Evolutionary conservation across 345 rosid genomes (phyloP).

Genomic region (Gossypium longicalyx): DNA sequence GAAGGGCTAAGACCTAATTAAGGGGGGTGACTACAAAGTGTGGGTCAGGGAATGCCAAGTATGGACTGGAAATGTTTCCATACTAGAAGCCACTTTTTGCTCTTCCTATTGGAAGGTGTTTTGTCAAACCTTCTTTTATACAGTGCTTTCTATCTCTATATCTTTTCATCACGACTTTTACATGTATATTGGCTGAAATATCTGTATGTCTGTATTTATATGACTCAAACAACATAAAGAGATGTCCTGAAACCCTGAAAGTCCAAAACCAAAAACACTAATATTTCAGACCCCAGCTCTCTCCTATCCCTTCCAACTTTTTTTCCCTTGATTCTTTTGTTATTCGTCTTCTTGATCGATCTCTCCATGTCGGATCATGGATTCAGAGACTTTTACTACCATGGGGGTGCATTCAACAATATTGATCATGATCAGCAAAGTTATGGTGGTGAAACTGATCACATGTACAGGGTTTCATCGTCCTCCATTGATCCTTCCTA

Average conservation of each 20-base stretch:
- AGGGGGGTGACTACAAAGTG: not conserved
- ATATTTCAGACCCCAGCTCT: not conserved
- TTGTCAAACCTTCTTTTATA: conserved; percentile 45
- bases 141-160: conserved; percentile 11
- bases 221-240: conserved; percentile 14
- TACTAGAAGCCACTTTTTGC: conserved; percentile 38
- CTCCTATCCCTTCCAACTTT: not conserved
- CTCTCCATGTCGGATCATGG: conserved; percentile 63
- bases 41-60: conserved; percentile 9
- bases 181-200: too few relatives aligned
- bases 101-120: conserved; percentile 30
- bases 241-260: conserved; percentile 13
- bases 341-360: conserved; percentile 12
- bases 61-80: conserved; percentile 39
- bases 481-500: conserved; percentile 36
- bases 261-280: conserved; percentile 16
- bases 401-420: conserved; percentile 26
- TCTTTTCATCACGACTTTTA: not conserved
- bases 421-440: conserved; percentile 26
- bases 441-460: not conserved
- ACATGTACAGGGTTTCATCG: conserved; percentile 21
- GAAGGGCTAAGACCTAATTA: not conserved
- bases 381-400: conserved; percentile 49
- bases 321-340: conserved; percentile 3
- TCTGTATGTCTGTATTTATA: not conserved